Conservation (phyloP, 2,329 filamentous ascomycete genomes). For the Fonsecaea multimorphosa region DNA sequence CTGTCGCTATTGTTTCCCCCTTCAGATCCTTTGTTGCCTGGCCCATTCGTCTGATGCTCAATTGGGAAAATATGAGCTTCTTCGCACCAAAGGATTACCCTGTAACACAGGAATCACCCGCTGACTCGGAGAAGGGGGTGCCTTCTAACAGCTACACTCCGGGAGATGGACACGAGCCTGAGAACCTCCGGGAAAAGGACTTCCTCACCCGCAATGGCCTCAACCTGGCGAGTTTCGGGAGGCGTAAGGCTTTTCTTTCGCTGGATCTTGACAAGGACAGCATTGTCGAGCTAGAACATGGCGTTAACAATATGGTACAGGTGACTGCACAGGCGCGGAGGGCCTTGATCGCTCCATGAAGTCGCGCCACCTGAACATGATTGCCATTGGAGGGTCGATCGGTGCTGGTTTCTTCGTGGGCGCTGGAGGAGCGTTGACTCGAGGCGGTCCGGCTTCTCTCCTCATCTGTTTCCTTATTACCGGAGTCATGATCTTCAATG, state of each 20-base stretch:
- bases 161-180: slow-evolving; percentile 24
- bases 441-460: slow-evolving; percentile 76
- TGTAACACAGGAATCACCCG: slow-evolving; percentile 12
- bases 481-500: slow-evolving; percentile 87
- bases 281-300: slow-evolving; percentile 2
- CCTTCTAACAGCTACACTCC: background rate
- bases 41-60: background rate
- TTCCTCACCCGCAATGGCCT: slow-evolving; percentile 41
- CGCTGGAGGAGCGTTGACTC: slow-evolving; percentile 72
- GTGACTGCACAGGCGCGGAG: slow-evolving; percentile 15
- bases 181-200: slow-evolving; percentile 32
- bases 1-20: background rate
- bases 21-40: background rate
- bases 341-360: slow-evolving; percentile 37
- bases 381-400: slow-evolving; percentile 58
- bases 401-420: slow-evolving; percentile 87
- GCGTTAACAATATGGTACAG: slow-evolving; percentile 9
- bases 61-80: background rate
- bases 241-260: slow-evolving; percentile 28
- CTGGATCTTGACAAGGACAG: background rate
- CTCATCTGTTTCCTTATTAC: slow-evolving; percentile 78
- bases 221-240: slow-evolving; percentile 39
- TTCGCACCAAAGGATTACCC: slow-evolving; percentile 10
- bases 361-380: slow-evolving; percentile 70
- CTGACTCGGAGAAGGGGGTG: slow-evolving; percentile 23